Percentiles rank a stretch among this genome's conserved stretches.
Evolutionary conservation across 208 protist genomes (phyloP).

Genomic region (Porcisia deanei): DNA sequence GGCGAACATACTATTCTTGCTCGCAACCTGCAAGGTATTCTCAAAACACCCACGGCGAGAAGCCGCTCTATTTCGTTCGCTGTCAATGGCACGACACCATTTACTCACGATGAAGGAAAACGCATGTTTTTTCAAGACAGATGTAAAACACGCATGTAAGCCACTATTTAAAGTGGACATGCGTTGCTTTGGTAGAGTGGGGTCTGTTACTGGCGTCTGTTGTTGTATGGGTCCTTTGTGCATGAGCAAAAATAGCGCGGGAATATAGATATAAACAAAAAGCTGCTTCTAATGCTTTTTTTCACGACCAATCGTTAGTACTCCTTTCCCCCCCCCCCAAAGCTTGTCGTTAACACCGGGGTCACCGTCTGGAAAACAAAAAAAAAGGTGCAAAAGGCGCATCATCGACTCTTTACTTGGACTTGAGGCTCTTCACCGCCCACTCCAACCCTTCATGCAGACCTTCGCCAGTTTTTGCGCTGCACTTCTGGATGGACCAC

Average conservation of each 20-base stretch:
- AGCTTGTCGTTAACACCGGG: not conserved
- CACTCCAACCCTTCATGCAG: constrained; percentile 90
- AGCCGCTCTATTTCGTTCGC: not conserved
- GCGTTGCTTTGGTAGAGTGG: not conserved
- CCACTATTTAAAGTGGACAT: not conserved
- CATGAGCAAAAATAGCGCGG: constrained; percentile 13
- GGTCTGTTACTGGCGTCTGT: not conserved
- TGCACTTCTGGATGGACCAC: constrained; percentile 93
- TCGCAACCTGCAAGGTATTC: not conserved
- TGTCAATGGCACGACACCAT: not conserved
- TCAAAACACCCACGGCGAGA: not conserved
- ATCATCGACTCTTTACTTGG: constrained; percentile 10
- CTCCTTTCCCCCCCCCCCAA: not conserved
- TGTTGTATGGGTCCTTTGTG: constrained; percentile 5
- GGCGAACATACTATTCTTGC: not conserved
- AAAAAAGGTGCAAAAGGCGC: constrained; percentile 24
- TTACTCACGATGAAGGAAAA: not conserved
- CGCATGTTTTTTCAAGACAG: not conserved
- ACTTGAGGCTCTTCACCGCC: constrained; percentile 86
- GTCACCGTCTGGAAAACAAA: constrained; percentile 10
- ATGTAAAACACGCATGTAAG: not conserved
- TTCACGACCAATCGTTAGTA: not conserved
- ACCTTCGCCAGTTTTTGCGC: constrained; percentile 89
- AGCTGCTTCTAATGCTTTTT: constrained; percentile 10
- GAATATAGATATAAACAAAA: constrained; percentile 9